Conservation (phyloP, 2,329 filamentous ascomycete genomes). For the Tricladium varicosporioides region DNA sequence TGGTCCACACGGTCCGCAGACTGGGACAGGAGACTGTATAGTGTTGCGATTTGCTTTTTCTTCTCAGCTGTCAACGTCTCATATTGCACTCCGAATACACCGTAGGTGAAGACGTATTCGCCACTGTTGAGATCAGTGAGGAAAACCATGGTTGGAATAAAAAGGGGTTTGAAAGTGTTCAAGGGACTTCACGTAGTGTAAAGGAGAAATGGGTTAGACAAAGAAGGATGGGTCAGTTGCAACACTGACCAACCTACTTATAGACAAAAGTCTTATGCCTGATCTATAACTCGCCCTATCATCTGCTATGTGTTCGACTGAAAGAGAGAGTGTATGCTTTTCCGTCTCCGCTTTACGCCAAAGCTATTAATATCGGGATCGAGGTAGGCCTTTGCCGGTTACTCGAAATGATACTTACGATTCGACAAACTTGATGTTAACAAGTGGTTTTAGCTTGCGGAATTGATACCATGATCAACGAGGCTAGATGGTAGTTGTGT, state of each 20-base stretch:
- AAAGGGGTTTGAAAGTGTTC: not conserved
- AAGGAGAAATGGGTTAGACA: not conserved
- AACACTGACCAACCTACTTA: not conserved
- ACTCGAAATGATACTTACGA: not conserved
- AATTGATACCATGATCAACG: not conserved
- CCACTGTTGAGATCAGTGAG: slow-evolving; percentile 11
- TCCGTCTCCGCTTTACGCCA: no score
- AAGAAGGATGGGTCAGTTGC: not conserved
- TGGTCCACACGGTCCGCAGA: slow-evolving; percentile 17
- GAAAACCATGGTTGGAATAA: slow-evolving; percentile 16
- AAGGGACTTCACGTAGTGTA: not conserved
- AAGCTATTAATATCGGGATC: no score
- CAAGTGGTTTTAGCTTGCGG: not conserved
- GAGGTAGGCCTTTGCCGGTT: not conserved
- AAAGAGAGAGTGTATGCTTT: no score
- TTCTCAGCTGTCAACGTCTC: slow-evolving; percentile 12
- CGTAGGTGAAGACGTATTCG: slow-evolving; percentile 16
- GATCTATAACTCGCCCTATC: not conserved
- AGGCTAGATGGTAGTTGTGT: not conserved
- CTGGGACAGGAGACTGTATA: slow-evolving; percentile 14
- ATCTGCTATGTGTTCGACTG: not conserved
- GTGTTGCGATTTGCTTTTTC: not conserved
- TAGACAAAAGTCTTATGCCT: not conserved
- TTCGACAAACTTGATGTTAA: not conserved
- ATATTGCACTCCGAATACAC: slow-evolving; percentile 19